A percentile compares a stretch with the other conserved stretches of the same genome.
phyloP scores from a whole-genome alignment of 352 stramenopile species.

The Pythium folliculosum region DNA sequence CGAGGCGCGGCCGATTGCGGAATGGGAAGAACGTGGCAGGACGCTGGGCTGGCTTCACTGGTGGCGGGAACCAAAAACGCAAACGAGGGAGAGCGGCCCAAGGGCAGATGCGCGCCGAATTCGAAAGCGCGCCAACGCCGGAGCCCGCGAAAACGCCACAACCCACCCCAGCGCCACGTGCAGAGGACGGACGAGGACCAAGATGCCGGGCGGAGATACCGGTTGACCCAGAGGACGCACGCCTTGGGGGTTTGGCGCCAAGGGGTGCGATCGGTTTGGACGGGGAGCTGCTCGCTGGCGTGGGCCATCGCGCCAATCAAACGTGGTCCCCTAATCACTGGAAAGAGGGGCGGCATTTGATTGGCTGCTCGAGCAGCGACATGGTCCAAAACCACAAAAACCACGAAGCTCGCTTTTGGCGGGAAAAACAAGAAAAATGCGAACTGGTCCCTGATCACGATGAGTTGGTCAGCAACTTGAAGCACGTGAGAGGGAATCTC shows the following conservation, averaged over 20 bases:
- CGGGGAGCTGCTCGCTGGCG: not conserved
- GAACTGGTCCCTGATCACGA: too few species aligned
- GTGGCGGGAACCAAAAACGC: too few species aligned
- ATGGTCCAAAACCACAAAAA: slow-evolving; percentile 23
- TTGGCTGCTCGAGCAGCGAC: not conserved
- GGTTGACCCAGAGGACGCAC: not conserved
- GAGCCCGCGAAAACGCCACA: slow-evolving; percentile 24
- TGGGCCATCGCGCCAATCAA: slow-evolving; percentile 30
- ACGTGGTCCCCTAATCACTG: slow-evolving; percentile 9
- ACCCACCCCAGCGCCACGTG: too few species aligned
- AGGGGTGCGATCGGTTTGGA: not conserved
- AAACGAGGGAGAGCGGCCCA: not conserved
- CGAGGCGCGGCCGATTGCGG: slow-evolving; percentile 22
- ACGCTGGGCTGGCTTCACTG: not conserved
- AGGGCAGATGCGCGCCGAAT: slow-evolving; percentile 22
- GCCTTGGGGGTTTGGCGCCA: not conserved
- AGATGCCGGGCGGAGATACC: not conserved
- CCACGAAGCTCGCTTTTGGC: slow-evolving; percentile 9
- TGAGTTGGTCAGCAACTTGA: too few species aligned
- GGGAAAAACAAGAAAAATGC: not conserved
- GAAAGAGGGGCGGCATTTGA: not conserved
- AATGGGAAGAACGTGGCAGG: slow-evolving; percentile 1
- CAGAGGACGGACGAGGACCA: not conserved
- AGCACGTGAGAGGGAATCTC: too few species aligned
- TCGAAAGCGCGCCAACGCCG: slow-evolving; percentile 30